Conservation (phyloP, 164 flowering plant genomes). For the Kalanchoe fedtschenkoi region DNA sequence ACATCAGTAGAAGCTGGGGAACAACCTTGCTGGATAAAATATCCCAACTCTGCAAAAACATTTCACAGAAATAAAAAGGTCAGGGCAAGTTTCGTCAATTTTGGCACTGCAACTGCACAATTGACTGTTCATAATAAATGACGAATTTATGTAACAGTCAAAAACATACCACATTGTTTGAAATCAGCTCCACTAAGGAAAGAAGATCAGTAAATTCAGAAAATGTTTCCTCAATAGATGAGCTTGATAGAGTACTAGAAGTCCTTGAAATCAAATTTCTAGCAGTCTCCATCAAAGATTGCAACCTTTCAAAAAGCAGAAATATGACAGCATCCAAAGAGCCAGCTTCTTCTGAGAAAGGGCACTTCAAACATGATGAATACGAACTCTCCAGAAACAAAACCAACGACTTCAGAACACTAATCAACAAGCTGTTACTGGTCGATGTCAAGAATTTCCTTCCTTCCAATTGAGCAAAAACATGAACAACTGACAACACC, state of each 20-base stretch:
- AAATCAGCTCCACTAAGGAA: slow-evolving; percentile 64
- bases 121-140: not conserved
- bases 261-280: slow-evolving; percentile 7
- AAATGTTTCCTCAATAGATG: slow-evolving; percentile 9
- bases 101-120: not conserved
- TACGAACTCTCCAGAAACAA: slow-evolving; percentile 28
- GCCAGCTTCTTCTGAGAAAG: slow-evolving; percentile 40
- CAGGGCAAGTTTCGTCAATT: not conserved
- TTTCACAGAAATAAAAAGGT: not conserved
- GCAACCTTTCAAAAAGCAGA: slow-evolving; percentile 44
- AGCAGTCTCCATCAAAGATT: slow-evolving; percentile 14
- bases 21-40: slow-evolving; percentile 41
- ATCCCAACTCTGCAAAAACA: slow-evolving; percentile 59
- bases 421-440: slow-evolving; percentile 24
- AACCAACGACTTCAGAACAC: slow-evolving; percentile 51
- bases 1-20: slow-evolving; percentile 27
- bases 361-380: slow-evolving; percentile 39
- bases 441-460: slow-evolving; percentile 23
- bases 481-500: slow-evolving; percentile 52
- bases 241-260: slow-evolving; percentile 13
- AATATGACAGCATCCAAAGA: slow-evolving; percentile 31
- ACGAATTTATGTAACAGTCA: not conserved
- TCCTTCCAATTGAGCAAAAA: slow-evolving; percentile 58
- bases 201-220: slow-evolving; percentile 31
- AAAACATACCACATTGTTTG: slow-evolving; percentile 47